These are phyloP conservation scores for Candida adriatica DNA, from an alignment of 805 yeast species.

Conservation along the genomic window DNA sequence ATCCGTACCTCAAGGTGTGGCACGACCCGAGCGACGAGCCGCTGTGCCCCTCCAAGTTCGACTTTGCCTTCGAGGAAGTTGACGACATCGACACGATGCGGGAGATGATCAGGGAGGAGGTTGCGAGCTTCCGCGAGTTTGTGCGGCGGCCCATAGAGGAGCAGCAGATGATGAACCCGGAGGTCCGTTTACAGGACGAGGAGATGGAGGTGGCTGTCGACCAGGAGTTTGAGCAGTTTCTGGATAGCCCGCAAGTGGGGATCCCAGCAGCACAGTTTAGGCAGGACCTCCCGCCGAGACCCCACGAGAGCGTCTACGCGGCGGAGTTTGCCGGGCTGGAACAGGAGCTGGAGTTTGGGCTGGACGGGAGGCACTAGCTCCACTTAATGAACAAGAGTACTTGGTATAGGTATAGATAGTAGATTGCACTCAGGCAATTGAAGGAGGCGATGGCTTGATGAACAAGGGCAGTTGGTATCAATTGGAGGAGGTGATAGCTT, in stretches of 20 bases:
- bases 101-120: constrained; percentile 75
- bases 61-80: constrained; percentile 74
- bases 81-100: constrained; percentile 74
- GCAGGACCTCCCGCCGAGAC: constrained; percentile 53
- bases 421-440: too few species aligned
- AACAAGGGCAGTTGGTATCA: too few species aligned
- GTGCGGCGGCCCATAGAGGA: constrained; percentile 72
- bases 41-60: constrained; percentile 72
- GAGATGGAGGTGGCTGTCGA: too few species aligned
- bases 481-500: too few species aligned
- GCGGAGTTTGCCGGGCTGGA: constrained; percentile 40
- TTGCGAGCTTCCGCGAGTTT: constrained; percentile 66
- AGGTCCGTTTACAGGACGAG: too few species aligned
- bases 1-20: constrained; percentile 85
- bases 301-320: constrained; percentile 38
- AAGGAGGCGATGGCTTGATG: too few species aligned
- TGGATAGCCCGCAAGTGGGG: constrained; percentile 30
- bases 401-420: too few species aligned
- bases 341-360: constrained; percentile 60
- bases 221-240: too few species aligned
- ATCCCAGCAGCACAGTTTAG: constrained; percentile 42
- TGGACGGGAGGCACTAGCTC: constrained; percentile 37
- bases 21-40: constrained; percentile 94
- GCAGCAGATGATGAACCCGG: constrained; percentile 33
- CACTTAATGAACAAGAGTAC: too few species aligned